phyloP scores from a whole-genome alignment of 108 stramenopile genomes.

The Nannochloropsis oceanica region DNA sequence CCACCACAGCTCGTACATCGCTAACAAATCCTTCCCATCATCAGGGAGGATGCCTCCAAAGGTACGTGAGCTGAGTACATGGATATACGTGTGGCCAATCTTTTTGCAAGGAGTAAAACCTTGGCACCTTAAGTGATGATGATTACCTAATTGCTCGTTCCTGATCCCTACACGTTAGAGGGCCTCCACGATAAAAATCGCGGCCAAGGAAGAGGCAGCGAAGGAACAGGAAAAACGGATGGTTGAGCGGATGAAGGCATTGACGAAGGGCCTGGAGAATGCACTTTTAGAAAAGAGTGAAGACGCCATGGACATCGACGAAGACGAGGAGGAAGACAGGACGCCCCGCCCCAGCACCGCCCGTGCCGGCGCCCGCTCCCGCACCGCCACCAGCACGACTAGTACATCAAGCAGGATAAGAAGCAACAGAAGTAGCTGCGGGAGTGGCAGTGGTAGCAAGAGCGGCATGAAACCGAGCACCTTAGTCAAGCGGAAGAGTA shows the following conservation, averaged over 20 bases:
- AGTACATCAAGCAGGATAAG: not conserved
- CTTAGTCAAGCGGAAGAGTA: not conserved
- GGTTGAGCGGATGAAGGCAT: not conserved
- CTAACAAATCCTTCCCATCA: too few species aligned
- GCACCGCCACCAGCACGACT: not conserved
- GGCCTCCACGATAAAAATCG: not conserved
- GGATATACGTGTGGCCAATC: too few species aligned
- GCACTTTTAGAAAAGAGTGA: not conserved
- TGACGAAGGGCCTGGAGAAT: not conserved
- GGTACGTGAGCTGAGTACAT: too few species aligned
- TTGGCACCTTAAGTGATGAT: too few species aligned
- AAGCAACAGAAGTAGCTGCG: not conserved
- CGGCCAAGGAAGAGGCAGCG: not conserved
- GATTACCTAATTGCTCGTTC: too few species aligned
- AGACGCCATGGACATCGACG: not conserved
- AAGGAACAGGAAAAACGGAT: not conserved
- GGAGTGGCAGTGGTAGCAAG: not conserved
- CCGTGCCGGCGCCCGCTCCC: not conserved
- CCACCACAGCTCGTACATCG: too few species aligned
- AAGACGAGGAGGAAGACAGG: not conserved
- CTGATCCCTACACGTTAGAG: too few species aligned
- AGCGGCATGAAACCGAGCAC: not conserved
- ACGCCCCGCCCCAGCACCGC: not conserved
- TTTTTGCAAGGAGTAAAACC: too few species aligned
- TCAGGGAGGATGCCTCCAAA: too few species aligned